These are phyloP conservation scores for Hemileccinum rubropunctum DNA, from an alignment of 768 basidiomycete genomes.

Conservation along the genomic window DNA sequence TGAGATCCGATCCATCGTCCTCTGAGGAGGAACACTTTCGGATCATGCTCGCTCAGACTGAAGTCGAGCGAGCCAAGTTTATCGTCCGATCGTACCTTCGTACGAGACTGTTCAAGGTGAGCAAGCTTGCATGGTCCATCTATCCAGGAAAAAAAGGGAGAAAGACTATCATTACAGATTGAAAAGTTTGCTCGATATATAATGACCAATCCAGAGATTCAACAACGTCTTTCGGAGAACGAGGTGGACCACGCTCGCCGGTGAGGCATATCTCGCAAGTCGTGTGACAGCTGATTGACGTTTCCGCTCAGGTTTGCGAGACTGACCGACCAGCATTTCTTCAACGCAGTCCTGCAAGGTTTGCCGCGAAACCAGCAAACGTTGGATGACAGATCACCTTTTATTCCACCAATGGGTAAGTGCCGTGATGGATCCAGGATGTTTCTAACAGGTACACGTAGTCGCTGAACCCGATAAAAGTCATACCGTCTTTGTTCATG, in stretches of 20 bases:
- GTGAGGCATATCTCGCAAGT: slow-evolving; percentile 36
- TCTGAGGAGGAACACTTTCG: slow-evolving; percentile 93
- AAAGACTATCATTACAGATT: slow-evolving; percentile 48
- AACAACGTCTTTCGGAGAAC: slow-evolving; percentile 75
- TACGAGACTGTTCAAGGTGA: slow-evolving; percentile 81
- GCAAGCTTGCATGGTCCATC: background rate
- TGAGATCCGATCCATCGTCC: slow-evolving; percentile 78
- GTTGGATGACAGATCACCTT: slow-evolving; percentile 69
- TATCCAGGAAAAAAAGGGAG: no score
- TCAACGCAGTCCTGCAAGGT: slow-evolving; percentile 75
- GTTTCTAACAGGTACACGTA: slow-evolving; percentile 32
- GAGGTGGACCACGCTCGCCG: slow-evolving; percentile 80
- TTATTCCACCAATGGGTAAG: slow-evolving; percentile 75
- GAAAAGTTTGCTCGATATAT: slow-evolving; percentile 87
- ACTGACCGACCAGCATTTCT: slow-evolving; percentile 75
- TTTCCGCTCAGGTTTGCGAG: slow-evolving; percentile 58
- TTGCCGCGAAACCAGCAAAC: slow-evolving; percentile 75
- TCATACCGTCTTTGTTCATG: slow-evolving; percentile 79
- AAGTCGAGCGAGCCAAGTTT: slow-evolving; percentile 92
- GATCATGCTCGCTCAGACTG: slow-evolving; percentile 91
- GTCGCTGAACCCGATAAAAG: slow-evolving; percentile 77
- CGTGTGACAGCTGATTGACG: background rate
- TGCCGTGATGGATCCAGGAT: slow-evolving; percentile 6
- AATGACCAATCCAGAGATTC: slow-evolving; percentile 63
- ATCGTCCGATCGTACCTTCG: slow-evolving; percentile 87